Conservation (phyloP, 2,329 filamentous ascomycete genomes). For the Alternaria rosae region DNA sequence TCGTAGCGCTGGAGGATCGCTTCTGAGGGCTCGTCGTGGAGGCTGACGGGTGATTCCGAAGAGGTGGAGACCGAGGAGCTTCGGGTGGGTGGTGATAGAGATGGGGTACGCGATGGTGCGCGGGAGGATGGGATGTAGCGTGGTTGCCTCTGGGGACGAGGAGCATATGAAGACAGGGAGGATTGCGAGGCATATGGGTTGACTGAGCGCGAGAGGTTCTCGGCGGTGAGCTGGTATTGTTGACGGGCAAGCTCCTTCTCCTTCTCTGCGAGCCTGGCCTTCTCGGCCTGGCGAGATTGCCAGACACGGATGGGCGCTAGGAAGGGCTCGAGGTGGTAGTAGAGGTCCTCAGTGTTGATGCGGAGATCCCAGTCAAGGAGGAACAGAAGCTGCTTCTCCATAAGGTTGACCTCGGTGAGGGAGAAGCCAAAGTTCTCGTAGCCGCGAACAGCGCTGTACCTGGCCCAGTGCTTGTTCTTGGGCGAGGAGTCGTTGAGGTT, state of each 20-base stretch:
- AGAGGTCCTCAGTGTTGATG: conserved; percentile 84
- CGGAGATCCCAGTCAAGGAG: conserved; percentile 93
- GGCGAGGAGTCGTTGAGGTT: conserved; percentile 98
- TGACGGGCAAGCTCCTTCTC: conserved; percentile 52
- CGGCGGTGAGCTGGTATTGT: conserved; percentile 49
- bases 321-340: conserved; percentile 86
- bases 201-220: conserved; percentile 48
- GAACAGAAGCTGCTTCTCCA: conserved; percentile 98
- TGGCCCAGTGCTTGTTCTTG: conserved; percentile 99
- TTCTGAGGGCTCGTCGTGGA: conserved; percentile 43
- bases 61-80: conserved; percentile 47
- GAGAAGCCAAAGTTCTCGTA: conserved; percentile 87
- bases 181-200: conserved; percentile 47
- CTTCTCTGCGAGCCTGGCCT: conserved; percentile 57
- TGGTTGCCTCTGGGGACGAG: conserved; percentile 30
- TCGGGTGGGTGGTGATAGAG: conserved; percentile 57
- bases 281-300: conserved; percentile 62
- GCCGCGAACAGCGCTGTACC: conserved; percentile 80
- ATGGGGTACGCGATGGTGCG: conserved; percentile 57
- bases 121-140: conserved; percentile 44
- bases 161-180: conserved; percentile 45
- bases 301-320: conserved; percentile 79
- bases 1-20: conserved; percentile 53
- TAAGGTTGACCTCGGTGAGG: conserved; percentile 94
- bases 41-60: conserved; percentile 45